These are phyloP conservation scores for Dendryphion nanum DNA, from an alignment of 2,329 filamentous ascomycete genomes.

Conservation along the genomic window DNA sequence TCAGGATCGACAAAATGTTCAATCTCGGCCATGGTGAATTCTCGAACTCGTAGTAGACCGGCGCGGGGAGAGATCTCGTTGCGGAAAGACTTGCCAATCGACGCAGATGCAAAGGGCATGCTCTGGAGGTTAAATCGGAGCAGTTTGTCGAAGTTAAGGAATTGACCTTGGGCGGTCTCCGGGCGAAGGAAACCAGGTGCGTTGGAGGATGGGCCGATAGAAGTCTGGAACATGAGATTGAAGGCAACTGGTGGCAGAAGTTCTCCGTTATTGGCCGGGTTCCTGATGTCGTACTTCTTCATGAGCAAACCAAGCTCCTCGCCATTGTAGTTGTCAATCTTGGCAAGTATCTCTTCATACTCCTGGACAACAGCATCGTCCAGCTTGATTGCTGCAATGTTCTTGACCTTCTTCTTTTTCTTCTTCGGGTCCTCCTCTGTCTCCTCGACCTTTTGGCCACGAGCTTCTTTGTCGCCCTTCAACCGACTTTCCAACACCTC, in stretches of 20 bases:
- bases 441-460: constrained; percentile 73
- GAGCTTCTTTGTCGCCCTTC: constrained; percentile 88
- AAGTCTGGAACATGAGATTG: constrained; percentile 98
- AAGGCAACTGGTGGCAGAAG: constrained; percentile 82
- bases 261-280: constrained; percentile 74
- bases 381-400: constrained; percentile 66
- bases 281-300: constrained; percentile 82
- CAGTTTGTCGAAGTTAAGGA: constrained; percentile 94
- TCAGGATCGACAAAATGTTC: constrained; percentile 97
- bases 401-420: constrained; percentile 80
- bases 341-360: constrained; percentile 87
- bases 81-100: constrained; percentile 95
- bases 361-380: constrained; percentile 83
- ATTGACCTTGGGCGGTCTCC: constrained; percentile 97
- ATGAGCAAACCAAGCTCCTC: constrained; percentile 84
- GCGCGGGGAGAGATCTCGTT: constrained; percentile 96
- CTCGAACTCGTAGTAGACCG: constrained; percentile 88
- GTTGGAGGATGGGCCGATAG: constrained; percentile 88
- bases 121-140: constrained; percentile 92
- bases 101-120: constrained; percentile 97
- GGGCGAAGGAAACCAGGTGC: constrained; percentile 65
- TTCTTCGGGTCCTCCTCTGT: constrained; percentile 79
- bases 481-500: constrained; percentile 84
- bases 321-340: constrained; percentile 93
- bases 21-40: constrained; percentile 98